phyloP scores from a whole-genome alignment of 768 basidiomycete genomes.

The Ramaria rubella region DNA sequence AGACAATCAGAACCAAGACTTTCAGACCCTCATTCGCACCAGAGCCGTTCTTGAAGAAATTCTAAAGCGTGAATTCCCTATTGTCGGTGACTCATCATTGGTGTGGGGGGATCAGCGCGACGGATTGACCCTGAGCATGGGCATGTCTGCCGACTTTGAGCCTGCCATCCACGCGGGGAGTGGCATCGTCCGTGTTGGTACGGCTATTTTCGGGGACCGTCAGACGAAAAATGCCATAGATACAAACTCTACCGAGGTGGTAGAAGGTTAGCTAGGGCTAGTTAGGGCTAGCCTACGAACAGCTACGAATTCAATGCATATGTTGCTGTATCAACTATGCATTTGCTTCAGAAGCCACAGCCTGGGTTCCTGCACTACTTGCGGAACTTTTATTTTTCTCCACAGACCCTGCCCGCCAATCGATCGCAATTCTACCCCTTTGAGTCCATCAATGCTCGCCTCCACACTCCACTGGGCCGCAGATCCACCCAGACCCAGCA shows the following conservation, averaged over 20 bases:
- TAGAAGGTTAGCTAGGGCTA: too few relatives aligned
- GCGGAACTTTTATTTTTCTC: neutral
- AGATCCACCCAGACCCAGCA: slow-evolving; percentile 10
- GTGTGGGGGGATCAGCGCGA: slow-evolving; percentile 20
- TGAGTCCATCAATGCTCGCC: slow-evolving; percentile 10
- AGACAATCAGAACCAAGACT: slow-evolving; percentile 60
- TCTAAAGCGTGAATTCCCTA: slow-evolving; percentile 26
- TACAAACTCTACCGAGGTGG: neutral
- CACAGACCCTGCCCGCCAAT: neutral
- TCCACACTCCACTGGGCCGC: slow-evolving; percentile 11
- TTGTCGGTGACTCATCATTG: slow-evolving; percentile 15
- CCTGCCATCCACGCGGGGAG: slow-evolving; percentile 78
- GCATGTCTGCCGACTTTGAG: slow-evolving; percentile 95
- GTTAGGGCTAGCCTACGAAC: too few relatives aligned
- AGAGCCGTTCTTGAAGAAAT: slow-evolving; percentile 48
- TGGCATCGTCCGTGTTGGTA: slow-evolving; percentile 86
- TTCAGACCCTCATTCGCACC: slow-evolving; percentile 59
- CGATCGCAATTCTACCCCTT: slow-evolving; percentile 18
- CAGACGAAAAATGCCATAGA: slow-evolving; percentile 36
- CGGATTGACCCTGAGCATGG: slow-evolving; percentile 74
- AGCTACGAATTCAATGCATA: too few relatives aligned
- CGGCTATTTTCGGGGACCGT: slow-evolving; percentile 79
- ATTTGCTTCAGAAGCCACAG: slow-evolving; percentile 4
- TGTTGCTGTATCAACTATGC: neutral
- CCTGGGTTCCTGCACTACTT: neutral